Percentiles rank a stretch among this genome's conserved stretches.
phyloP scores from a whole-genome alignment of 331 rosid species.

The Stylosanthes scabra region DNA sequence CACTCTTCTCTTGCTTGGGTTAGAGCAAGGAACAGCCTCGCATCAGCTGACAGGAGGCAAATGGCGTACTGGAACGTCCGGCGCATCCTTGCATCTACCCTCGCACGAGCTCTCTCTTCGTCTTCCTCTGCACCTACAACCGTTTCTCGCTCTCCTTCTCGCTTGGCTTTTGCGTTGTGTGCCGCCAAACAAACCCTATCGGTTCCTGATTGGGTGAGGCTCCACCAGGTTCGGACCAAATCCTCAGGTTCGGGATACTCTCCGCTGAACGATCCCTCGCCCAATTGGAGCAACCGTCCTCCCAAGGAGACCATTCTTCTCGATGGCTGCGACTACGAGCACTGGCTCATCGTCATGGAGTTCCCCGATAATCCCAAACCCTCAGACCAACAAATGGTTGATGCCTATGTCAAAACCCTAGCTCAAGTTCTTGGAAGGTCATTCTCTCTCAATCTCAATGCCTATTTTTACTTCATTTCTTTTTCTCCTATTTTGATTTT shows the following conservation, averaged over 20 bases:
- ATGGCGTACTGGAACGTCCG: slow-evolving; percentile 74
- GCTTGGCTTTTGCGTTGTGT: slow-evolving; percentile 51
- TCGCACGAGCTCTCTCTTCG: slow-evolving; percentile 48
- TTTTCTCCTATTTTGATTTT: not conserved
- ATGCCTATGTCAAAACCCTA: slow-evolving; percentile 79
- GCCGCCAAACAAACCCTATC: slow-evolving; percentile 45
- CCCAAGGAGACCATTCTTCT: slow-evolving; percentile 89
- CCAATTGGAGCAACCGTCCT: slow-evolving; percentile 91
- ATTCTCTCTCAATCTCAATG: not conserved
- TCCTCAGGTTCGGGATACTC: slow-evolving; percentile 82
- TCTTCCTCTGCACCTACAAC: slow-evolving; percentile 39
- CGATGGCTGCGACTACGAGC: slow-evolving; percentile 95
- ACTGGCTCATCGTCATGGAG: slow-evolving; percentile 92
- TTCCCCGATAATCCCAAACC: slow-evolving; percentile 70
- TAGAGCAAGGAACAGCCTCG: too few relatives aligned
- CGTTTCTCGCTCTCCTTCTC: slow-evolving; percentile 54
- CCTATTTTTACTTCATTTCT: not conserved
- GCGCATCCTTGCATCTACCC: slow-evolving; percentile 61
- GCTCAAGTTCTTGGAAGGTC: slow-evolving; percentile 82
- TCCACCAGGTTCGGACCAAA: slow-evolving; percentile 50
- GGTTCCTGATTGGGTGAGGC: slow-evolving; percentile 27
- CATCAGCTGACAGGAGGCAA: not conserved
- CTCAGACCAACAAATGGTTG: slow-evolving; percentile 84
- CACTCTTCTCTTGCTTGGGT: too few relatives aligned
- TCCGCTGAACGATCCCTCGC: slow-evolving; percentile 76